These are phyloP conservation scores for Prosopis cineraria DNA, from an alignment of 306 rosid genomes.

Conservation along the genomic window DNA sequence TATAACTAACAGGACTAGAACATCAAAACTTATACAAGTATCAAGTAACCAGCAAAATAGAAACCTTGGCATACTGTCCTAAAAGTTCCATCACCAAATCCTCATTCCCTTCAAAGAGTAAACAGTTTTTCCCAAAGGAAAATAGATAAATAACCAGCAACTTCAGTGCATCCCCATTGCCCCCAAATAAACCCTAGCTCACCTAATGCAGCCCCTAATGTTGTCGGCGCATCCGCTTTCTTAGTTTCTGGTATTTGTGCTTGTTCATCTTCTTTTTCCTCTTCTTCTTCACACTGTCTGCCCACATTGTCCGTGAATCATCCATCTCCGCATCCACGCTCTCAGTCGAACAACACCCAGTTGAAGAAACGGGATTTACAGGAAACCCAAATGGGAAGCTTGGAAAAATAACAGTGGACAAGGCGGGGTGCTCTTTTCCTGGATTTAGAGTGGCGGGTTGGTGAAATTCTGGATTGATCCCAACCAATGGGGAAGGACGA, in stretches of 20 bases:
- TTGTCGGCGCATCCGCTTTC: constrained; percentile 70
- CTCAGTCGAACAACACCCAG: constrained; percentile 35
- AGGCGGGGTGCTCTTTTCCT: constrained; percentile 2
- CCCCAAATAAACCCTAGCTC: constrained; percentile 30
- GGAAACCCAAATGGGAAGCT: constrained; percentile 59
- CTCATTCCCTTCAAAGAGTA: not conserved
- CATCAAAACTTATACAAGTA: not conserved
- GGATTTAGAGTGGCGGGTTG: constrained; percentile 9
- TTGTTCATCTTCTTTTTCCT: constrained; percentile 85
- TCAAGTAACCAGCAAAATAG: not conserved
- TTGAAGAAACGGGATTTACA: constrained; percentile 40
- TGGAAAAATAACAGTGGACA: constrained; percentile 48
- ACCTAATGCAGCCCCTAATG: constrained; percentile 48
- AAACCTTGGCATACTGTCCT: not conserved
- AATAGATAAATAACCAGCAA: not conserved
- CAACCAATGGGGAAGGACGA: constrained; percentile 19
- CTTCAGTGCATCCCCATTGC: constrained; percentile 17
- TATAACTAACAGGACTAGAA: not conserved
- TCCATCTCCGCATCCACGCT: constrained; percentile 39
- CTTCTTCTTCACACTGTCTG: constrained; percentile 90
- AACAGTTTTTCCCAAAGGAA: constrained; percentile 12
- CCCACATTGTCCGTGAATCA: constrained; percentile 61
- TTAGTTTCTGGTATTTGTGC: constrained; percentile 73
- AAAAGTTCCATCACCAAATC: constrained; percentile 6
- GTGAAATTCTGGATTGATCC: constrained; percentile 24